Percentiles rank a stretch among this genome's conserved stretches.
phyloP scores from a whole-genome alignment of 768 basidiomycete genomes.

The Ephemerocybe angulata region DNA sequence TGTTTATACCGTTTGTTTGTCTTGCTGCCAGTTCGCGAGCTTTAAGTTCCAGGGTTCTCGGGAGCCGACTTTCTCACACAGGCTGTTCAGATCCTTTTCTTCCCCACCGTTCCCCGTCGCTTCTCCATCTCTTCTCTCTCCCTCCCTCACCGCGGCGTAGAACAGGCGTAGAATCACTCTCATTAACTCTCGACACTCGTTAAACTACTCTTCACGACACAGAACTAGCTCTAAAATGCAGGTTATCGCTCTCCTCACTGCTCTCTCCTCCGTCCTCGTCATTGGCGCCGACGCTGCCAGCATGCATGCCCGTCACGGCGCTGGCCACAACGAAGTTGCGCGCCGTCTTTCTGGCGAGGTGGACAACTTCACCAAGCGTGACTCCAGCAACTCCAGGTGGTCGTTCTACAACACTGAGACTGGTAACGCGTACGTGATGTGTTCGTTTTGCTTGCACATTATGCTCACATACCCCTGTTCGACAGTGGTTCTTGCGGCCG shows the following conservation, averaged over 20 bases:
- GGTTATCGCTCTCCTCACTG: conserved; percentile 1
- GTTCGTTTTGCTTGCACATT: no score
- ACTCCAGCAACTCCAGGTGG: not conserved
- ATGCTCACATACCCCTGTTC: no score
- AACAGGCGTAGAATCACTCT: not conserved
- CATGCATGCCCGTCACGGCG: not conserved
- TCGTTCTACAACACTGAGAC: conserved; percentile 15
- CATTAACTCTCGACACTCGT: not conserved
- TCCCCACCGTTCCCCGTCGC: no score
- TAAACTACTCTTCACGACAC: conserved; percentile 2
- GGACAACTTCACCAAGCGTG: conserved; percentile 3
- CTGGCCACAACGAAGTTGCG: conserved; percentile 21
- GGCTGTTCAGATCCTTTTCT: no score
- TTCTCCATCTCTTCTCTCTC: not conserved
- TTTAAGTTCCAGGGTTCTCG: no score
- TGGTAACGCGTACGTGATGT: conserved; percentile 6
- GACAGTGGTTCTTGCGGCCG: conserved; percentile 56
- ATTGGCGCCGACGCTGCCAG: conserved; percentile 2
- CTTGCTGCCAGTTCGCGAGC: no score
- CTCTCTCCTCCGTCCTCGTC: conserved; percentile 1
- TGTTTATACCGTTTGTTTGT: no score
- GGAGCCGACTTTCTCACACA: no score
- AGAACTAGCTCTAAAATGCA: conserved; percentile 2
- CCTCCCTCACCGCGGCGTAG: no score
- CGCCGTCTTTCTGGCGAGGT: conserved; percentile 22